Evolutionary conservation across 306 rosid species (phyloP).

Genomic region (Cucurbita moschata): DNA sequence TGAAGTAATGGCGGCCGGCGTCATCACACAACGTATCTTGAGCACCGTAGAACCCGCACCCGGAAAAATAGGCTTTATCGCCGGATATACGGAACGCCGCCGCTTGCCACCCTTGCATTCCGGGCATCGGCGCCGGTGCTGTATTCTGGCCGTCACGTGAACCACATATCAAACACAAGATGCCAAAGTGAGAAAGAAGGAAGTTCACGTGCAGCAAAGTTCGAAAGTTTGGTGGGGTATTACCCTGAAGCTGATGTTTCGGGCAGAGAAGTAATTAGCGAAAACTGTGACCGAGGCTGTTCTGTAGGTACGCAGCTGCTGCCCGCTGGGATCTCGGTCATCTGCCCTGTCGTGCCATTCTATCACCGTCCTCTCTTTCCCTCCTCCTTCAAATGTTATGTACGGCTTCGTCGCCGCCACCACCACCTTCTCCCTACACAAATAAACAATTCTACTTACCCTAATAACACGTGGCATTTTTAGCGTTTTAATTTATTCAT

Average conservation of each 20-base stretch:
- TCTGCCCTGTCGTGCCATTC: conserved; percentile 90
- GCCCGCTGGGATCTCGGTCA: conserved; percentile 79
- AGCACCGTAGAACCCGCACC: conserved; percentile 76
- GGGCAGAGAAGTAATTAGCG: conserved; percentile 63
- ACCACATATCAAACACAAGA: background rate
- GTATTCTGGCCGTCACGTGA: conserved; percentile 41
- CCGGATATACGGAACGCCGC: conserved; percentile 71
- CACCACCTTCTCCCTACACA: conserved; percentile 67
- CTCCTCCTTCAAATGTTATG: conserved; percentile 69
- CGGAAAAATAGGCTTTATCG: conserved; percentile 79
- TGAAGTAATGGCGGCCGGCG: conserved; percentile 91
- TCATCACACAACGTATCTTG: conserved; percentile 89
- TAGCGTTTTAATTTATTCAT: too few relatives aligned
- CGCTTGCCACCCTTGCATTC: conserved; percentile 93
- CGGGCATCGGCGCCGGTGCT: conserved; percentile 90
- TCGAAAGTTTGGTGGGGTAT: background rate
- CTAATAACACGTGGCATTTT: too few relatives aligned
- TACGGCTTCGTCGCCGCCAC: conserved; percentile 74
- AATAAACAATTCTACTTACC: background rate
- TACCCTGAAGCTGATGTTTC: conserved; percentile 81
- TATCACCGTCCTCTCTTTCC: conserved; percentile 60
- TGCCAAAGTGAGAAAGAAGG: background rate
- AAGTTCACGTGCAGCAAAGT: background rate
- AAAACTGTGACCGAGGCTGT: conserved; percentile 79
- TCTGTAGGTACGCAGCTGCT: conserved; percentile 72